phyloP scores from a whole-genome alignment of 345 rosid genomes.

The Isatis tinctoria region DNA sequence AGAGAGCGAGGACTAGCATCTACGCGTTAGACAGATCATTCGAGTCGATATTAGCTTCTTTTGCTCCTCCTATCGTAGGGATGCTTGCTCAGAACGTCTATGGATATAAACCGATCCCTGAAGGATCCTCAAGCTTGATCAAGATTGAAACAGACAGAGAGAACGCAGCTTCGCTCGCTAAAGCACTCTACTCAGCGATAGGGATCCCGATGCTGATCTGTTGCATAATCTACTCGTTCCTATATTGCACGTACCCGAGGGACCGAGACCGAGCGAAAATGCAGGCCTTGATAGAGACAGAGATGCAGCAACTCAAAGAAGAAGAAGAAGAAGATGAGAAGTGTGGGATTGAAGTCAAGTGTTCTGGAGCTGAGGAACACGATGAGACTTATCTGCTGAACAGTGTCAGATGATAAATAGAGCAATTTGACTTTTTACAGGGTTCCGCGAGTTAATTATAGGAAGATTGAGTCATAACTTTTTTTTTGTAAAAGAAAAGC shows the following conservation, averaged over 20 bases:
- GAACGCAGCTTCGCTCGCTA: conserved; percentile 79
- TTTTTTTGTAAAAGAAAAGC: conserved; percentile 4
- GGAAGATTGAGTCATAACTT: background rate
- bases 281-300: conserved; percentile 69
- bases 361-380: conserved; percentile 20
- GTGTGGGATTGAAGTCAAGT: conserved; percentile 34
- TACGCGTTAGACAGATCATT: conserved; percentile 84
- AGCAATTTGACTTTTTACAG: background rate
- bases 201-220: conserved; percentile 78
- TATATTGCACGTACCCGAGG: conserved; percentile 72
- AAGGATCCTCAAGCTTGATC: conserved; percentile 41
- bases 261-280: conserved; percentile 74
- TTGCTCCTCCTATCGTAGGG: conserved; percentile 88
- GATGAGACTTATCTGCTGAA: conserved; percentile 29
- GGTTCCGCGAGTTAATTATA: background rate
- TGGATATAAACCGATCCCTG: conserved; percentile 67
- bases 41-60: conserved; percentile 75
- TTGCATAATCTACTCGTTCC: conserved; percentile 67
- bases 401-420: background rate
- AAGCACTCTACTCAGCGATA: conserved; percentile 70
- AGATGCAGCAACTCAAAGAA: conserved; percentile 45
- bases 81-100: conserved; percentile 77
- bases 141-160: conserved; percentile 63
- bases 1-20: conserved; percentile 74
- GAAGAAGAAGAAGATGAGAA: conserved; percentile 18